phyloP scores from a whole-genome alignment of 768 basidiomycete genomes.

The Pisolithus tinctorius region DNA sequence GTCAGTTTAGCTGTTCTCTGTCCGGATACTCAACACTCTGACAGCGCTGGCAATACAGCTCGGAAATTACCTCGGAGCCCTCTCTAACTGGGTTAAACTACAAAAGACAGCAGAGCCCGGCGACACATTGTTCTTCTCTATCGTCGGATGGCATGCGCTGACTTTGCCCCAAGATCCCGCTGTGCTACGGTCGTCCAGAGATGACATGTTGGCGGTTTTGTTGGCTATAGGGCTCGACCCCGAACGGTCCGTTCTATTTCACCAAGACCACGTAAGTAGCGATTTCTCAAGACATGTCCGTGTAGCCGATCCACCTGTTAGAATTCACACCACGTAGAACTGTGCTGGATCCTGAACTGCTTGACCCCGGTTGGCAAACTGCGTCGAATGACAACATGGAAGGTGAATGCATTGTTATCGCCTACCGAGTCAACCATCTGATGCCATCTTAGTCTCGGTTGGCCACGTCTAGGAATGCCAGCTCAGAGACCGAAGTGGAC shows the following conservation, averaged over 20 bases:
- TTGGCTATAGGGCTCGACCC: slow-evolving; percentile 85
- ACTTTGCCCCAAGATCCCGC: slow-evolving; percentile 84
- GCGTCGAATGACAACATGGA: slow-evolving; percentile 94
- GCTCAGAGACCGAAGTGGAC: slow-evolving; percentile 68
- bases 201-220: slow-evolving; percentile 75
- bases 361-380: slow-evolving; percentile 77
- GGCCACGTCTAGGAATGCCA: slow-evolving; percentile 66
- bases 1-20: slow-evolving; percentile 35
- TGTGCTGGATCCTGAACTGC: slow-evolving; percentile 88
- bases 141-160: slow-evolving; percentile 93
- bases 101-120: slow-evolving; percentile 53
- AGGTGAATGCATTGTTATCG: slow-evolving; percentile 40
- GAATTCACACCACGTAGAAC: slow-evolving; percentile 80
- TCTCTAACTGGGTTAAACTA: slow-evolving; percentile 82
- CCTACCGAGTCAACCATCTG: background rate
- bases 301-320: slow-evolving; percentile 21
- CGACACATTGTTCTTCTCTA: slow-evolving; percentile 72
- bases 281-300: background rate
- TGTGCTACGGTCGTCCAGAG: slow-evolving; percentile 51
- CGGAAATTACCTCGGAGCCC: slow-evolving; percentile 89
- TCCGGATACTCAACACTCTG: background rate
- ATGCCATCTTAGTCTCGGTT: slow-evolving; percentile 53
- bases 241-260: slow-evolving; percentile 65
- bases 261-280: slow-evolving; percentile 76
- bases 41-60: slow-evolving; percentile 40